Evolutionary conservation across 495 filamentous ascomycete genomes (phyloP).

Genomic region (Trichoderma virens): DNA sequence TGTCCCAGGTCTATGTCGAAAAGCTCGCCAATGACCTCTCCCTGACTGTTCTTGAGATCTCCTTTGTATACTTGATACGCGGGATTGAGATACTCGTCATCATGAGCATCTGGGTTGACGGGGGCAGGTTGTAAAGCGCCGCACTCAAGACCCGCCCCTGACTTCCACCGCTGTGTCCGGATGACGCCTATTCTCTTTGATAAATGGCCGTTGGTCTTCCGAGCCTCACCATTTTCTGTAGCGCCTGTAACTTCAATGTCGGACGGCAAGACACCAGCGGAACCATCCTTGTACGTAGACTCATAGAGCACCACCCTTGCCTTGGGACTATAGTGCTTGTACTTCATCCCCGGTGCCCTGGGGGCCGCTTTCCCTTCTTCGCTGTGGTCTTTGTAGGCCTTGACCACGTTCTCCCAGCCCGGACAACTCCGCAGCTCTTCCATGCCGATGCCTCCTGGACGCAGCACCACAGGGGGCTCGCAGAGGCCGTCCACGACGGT

Average conservation of each 20-base stretch:
- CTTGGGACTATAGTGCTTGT: slow-evolving; percentile 92
- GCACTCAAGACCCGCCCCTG: slow-evolving; percentile 24
- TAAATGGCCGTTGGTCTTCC: slow-evolving; percentile 2
- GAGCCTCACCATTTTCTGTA: background rate
- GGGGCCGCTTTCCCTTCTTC: slow-evolving; percentile 51
- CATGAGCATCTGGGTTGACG: background rate
- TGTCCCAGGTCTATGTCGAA: slow-evolving; percentile 59
- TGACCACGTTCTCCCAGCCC: slow-evolving; percentile 71
- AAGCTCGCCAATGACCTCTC: slow-evolving; percentile 27
- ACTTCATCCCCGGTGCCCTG: slow-evolving; percentile 95
- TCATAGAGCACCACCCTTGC: slow-evolving; percentile 83
- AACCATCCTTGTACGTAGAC: slow-evolving; percentile 18
- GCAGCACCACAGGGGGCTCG: slow-evolving; percentile 68
- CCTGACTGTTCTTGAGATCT: slow-evolving; percentile 18
- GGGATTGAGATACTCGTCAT: background rate
- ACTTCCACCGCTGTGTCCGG: slow-evolving; percentile 35
- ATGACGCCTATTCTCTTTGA: slow-evolving; percentile 29
- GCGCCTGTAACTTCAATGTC: slow-evolving; percentile 14
- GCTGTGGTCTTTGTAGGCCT: slow-evolving; percentile 65
- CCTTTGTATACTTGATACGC: slow-evolving; percentile 28
- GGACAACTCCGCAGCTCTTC: slow-evolving; percentile 65
- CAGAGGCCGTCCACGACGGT: slow-evolving; percentile 92
- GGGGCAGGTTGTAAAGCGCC: slow-evolving; percentile 3
- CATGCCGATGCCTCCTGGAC: slow-evolving; percentile 86
- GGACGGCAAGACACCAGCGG: slow-evolving; percentile 14